Base-by-base conservation (phyloP, 2,329 filamentous ascomycete genomes). In the Cladobotryum protrusum region DNA sequence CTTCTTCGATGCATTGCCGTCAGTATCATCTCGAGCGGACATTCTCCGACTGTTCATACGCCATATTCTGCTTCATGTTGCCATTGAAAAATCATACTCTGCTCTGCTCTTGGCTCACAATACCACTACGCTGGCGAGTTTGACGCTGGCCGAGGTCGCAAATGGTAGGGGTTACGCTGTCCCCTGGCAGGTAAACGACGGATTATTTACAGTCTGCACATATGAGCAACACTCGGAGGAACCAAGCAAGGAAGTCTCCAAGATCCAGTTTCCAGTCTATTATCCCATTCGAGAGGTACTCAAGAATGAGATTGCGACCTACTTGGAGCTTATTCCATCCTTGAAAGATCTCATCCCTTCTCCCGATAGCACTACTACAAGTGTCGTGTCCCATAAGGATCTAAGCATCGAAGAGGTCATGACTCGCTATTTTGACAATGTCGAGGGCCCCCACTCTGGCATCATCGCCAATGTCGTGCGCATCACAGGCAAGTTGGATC, bases 381-480 rank as follows among this genome's bases (percentile, higher is more conserved):
- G 67, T 45, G 67, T 86, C 62, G 68, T 82, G 3, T 86, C 80
- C 32, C 83, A 86, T 57, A 87, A 85, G 63, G 85, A 89, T 56
- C 78, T 89, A 42, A 95, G 89, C 42, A 96, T 99, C 60, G 90
- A 96, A 63, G 86, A 91, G 58, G 79, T 99, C 48, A 91, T 97
- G 85, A 72, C 77, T 51, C 84, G 89, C 50, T 99, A 96, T 66
- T 96, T 99, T 61, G 81, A 82, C 57, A 37, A 89, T 36, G 67
- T 96, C 14, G 91, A 96, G 64, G 81, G 82, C 56, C 86, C 86
- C 52, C 96, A 95, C 62, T 88, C 91, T 3, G 89, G 87, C 49
- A 89, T 97, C 49, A 91, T 99, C 57, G 86, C 91, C 32, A 99
- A 99, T 64, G 93, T 99, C 9, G 92, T 96, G 5, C 82, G 89